Conservation (phyloP, 768 basidiomycete genomes). For the Kockovaella imperatae region DNA sequence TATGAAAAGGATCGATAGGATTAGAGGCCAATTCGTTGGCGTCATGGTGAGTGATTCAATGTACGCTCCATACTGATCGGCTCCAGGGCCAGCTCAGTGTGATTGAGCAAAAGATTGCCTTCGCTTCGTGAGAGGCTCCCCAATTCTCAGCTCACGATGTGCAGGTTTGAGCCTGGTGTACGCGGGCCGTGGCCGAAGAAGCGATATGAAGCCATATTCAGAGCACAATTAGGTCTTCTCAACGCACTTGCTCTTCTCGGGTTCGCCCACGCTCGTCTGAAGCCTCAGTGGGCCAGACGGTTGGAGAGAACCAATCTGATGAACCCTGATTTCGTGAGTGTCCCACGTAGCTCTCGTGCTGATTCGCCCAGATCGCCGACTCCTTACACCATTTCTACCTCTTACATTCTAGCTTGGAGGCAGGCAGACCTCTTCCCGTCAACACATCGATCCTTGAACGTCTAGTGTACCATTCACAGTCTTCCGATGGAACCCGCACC, state of each 20-base stretch:
- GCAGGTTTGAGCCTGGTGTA: slow-evolving; percentile 21
- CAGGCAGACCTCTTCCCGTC: slow-evolving; percentile 30
- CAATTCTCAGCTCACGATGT: slow-evolving; percentile 25
- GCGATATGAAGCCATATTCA: slow-evolving; percentile 49
- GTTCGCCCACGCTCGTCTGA: slow-evolving; percentile 48
- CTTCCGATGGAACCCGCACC: not conserved
- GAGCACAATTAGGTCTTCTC: slow-evolving; percentile 49
- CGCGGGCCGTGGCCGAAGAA: slow-evolving; percentile 54
- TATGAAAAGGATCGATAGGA: slow-evolving; percentile 30
- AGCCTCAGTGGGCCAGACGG: slow-evolving; percentile 47
- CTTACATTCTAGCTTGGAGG: slow-evolving; percentile 25
- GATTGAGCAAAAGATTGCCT: slow-evolving; percentile 17
- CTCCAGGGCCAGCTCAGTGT: slow-evolving; percentile 17
- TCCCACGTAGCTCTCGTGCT: not conserved
- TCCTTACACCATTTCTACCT: slow-evolving; percentile 30
- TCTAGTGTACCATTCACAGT: slow-evolving; percentile 22
- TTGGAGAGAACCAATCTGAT: slow-evolving; percentile 51
- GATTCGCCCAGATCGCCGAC: slow-evolving; percentile 33
- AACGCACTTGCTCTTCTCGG: slow-evolving; percentile 42
- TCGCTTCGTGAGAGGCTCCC: slow-evolving; percentile 14
- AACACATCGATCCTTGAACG: slow-evolving; percentile 37
- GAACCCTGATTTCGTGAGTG: slow-evolving; percentile 54
- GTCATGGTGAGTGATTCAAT: slow-evolving; percentile 29
- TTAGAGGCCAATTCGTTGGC: slow-evolving; percentile 30
- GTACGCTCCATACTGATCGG: not conserved